Conservation (phyloP, 495 filamentous ascomycete species). For the Gamarada debralockiae region DNA sequence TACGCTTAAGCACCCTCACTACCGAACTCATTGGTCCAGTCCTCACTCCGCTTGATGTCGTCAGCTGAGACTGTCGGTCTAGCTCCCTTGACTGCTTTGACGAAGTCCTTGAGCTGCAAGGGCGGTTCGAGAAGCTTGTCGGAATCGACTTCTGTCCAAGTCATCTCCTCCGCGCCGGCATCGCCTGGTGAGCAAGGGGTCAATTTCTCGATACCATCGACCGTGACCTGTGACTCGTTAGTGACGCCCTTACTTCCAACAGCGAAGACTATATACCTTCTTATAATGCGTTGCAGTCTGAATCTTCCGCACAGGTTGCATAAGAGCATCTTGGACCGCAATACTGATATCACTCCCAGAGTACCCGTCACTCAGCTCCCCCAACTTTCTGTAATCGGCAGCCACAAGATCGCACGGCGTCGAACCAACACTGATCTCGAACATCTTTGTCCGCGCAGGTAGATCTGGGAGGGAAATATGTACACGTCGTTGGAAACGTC, state of each 20-base stretch:
- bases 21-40: conserved; percentile 97
- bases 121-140: conserved; percentile 83
- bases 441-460: conserved; percentile 91
- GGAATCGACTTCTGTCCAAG: conserved; percentile 81
- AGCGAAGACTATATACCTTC: conserved; percentile 51
- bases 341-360: conserved; percentile 96
- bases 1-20: conserved; percentile 66
- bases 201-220: conserved; percentile 69
- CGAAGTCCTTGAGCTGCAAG: conserved; percentile 86
- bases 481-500: conserved; percentile 93
- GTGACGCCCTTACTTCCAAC: neutral
- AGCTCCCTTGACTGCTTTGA: conserved; percentile 83
- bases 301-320: conserved; percentile 97
- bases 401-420: conserved; percentile 82
- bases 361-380: conserved; percentile 82
- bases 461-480: conserved; percentile 91
- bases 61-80: conserved; percentile 84
- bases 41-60: conserved; percentile 78
- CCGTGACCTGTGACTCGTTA: conserved; percentile 51
- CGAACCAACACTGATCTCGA: conserved; percentile 86
- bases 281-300: conserved; percentile 99
- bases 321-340: conserved; percentile 93
- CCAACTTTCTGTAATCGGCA: conserved; percentile 75
- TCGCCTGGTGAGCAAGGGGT: conserved; percentile 96
- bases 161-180: conserved; percentile 80